These are phyloP conservation scores for Russula vinacea DNA, from an alignment of 768 basidiomycete genomes.

Conservation along the genomic window DNA sequence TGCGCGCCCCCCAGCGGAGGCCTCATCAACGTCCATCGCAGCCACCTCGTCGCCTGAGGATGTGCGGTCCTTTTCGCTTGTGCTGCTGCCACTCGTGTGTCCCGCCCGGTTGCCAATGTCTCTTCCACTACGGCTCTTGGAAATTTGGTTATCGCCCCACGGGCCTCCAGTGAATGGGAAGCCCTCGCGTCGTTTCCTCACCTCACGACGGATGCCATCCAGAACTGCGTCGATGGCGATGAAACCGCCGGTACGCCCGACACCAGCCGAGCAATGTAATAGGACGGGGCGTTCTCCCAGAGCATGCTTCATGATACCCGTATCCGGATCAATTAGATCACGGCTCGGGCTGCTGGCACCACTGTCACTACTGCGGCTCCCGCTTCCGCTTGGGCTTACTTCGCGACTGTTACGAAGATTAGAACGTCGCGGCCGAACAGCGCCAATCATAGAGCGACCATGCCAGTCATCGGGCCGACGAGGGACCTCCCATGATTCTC, in stretches of 20 bases:
- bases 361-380: slow-evolving; percentile 23
- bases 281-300: slow-evolving; percentile 60
- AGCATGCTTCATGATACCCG: slow-evolving; percentile 55
- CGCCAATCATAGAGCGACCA: slow-evolving; percentile 18
- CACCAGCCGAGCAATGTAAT: slow-evolving; percentile 91
- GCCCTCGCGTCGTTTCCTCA: slow-evolving; percentile 40
- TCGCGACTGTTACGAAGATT: slow-evolving; percentile 19
- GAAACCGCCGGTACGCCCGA: slow-evolving; percentile 91
- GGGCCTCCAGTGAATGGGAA: slow-evolving; percentile 24
- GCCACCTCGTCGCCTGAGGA: slow-evolving; percentile 31
- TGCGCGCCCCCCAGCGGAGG: slow-evolving; percentile 25
- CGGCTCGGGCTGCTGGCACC: slow-evolving; percentile 23
- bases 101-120: slow-evolving; percentile 14
- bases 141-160: slow-evolving; percentile 29
- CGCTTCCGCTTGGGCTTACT: slow-evolving; percentile 24
- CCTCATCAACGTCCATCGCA: slow-evolving; percentile 36
- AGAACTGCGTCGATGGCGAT: slow-evolving; percentile 87
- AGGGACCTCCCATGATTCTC: slow-evolving; percentile 29
- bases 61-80: slow-evolving; percentile 26
- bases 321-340: slow-evolving; percentile 49
- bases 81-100: slow-evolving; percentile 29
- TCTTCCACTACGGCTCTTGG: slow-evolving; percentile 28
- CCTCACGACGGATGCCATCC: slow-evolving; percentile 65
- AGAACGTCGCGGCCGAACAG: slow-evolving; percentile 16
- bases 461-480: slow-evolving; percentile 34